phyloP scores from a whole-genome alignment of 768 basidiomycete genomes.

The Suillus weaverae region DNA sequence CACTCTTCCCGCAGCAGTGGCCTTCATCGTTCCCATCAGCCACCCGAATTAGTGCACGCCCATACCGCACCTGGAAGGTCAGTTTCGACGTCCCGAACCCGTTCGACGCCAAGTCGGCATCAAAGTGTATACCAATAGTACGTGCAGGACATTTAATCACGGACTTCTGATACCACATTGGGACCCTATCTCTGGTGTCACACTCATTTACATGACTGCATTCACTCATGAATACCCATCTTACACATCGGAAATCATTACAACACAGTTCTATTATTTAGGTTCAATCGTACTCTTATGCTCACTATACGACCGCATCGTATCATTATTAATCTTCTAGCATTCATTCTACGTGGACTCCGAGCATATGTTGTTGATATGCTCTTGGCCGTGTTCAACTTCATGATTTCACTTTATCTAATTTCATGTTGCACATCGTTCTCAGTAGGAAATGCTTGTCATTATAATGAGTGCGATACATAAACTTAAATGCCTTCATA shows the following conservation, averaged over 20 bases:
- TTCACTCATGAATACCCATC: constrained; percentile 28
- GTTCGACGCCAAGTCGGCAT: constrained; percentile 15
- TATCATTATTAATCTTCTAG: constrained; percentile 7
- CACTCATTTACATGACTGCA: constrained; percentile 20
- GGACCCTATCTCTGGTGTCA: constrained; percentile 5
- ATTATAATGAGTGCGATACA: constrained; percentile 2
- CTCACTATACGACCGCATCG: constrained; percentile 4
- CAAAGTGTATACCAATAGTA: constrained; percentile 24
- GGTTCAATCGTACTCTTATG: constrained; percentile 8
- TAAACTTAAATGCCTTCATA: background rate
- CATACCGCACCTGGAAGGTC: constrained; percentile 17
- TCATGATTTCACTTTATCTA: constrained; percentile 5
- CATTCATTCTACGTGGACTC: background rate
- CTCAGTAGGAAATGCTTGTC: background rate
- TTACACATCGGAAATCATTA: constrained; percentile 15
- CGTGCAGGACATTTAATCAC: background rate
- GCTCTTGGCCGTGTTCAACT: background rate
- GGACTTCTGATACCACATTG: constrained; percentile 12
- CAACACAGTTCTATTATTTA: constrained; percentile 9
- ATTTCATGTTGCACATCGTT: constrained; percentile 7
- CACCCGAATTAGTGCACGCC: constrained; percentile 16
- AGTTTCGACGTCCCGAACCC: constrained; percentile 18
- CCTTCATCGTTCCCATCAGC: constrained; percentile 26
- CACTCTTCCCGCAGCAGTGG: constrained; percentile 11
- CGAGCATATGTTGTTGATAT: background rate